A percentile compares a stretch with the other conserved stretches of the same genome.
These are phyloP conservation scores for Umbelopsis sp. DNA, from an alignment of 371 early-diverging fungal species.

Conservation along the genomic window DNA sequence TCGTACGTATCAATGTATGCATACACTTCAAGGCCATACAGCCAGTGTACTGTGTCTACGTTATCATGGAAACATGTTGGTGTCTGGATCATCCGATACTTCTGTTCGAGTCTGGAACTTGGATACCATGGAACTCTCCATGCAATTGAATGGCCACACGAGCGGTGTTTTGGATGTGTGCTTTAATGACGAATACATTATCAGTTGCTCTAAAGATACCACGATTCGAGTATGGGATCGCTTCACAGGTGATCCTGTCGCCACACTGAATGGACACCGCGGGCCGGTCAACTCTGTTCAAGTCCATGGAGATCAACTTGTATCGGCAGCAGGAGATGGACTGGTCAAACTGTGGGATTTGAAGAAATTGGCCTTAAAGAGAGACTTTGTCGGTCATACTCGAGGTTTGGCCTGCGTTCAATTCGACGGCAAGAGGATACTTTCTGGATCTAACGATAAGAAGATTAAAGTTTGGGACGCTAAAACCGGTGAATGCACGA, in stretches of 20 bases:
- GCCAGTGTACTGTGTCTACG: conserved; percentile 91
- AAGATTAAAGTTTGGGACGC: conserved; percentile 94
- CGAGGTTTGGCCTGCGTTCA: conserved; percentile 95
- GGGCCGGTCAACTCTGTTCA: conserved; percentile 91
- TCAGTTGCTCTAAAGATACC: conserved; percentile 84
- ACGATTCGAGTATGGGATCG: conserved; percentile 53
- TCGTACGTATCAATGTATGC: conserved; percentile 54
- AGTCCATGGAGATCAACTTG: conserved; percentile 61
- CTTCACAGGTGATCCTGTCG: conserved; percentile 52
- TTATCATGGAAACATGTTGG: conserved; percentile 80
- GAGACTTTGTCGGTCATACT: conserved; percentile 70
- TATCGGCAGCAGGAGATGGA: conserved; percentile 89
- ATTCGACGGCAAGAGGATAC: conserved; percentile 82
- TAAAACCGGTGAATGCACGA: conserved; percentile 73
- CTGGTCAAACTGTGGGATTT: conserved; percentile 88
- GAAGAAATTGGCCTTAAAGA: conserved; percentile 63
- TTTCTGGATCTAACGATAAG: conserved; percentile 93
- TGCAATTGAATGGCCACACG: conserved; percentile 70
- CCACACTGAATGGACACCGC: conserved; percentile 78
- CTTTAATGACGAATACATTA: conserved; percentile 69
- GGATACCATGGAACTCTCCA: conserved; percentile 37
- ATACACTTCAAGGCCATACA: conserved; percentile 76
- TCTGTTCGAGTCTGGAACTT: conserved; percentile 90
- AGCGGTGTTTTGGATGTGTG: conserved; percentile 83
- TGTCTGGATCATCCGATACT: conserved; percentile 92